These are phyloP conservation scores for Starmera dryadoides DNA, from an alignment of 805 yeast genomes.

Conservation along the genomic window DNA sequence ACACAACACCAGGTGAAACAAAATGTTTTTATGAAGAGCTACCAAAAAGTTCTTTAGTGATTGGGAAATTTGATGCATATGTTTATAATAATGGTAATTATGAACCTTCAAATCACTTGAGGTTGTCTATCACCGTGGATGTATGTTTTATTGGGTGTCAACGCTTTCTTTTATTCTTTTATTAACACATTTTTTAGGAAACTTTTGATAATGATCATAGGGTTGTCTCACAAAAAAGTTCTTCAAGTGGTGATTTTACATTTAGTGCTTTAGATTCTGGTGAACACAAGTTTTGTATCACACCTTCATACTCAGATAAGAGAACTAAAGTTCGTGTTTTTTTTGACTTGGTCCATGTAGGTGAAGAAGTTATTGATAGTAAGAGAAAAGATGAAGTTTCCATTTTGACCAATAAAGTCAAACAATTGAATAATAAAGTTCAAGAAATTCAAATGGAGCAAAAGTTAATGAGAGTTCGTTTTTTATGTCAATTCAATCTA, in stretches of 20 bases:
- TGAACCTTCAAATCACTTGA: slow-evolving; percentile 47
- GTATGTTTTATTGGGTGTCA: too few species aligned
- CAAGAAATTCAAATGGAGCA: slow-evolving; percentile 60
- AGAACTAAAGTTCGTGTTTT: slow-evolving; percentile 56
- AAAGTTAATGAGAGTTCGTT: slow-evolving; percentile 36
- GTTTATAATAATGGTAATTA: slow-evolving; percentile 43
- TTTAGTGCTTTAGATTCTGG: slow-evolving; percentile 82
- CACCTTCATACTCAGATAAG: slow-evolving; percentile 37
- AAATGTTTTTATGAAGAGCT: slow-evolving; percentile 83
- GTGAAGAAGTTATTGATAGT: slow-evolving; percentile 56
- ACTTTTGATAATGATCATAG: slow-evolving; percentile 78
- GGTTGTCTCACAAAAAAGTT: slow-evolving; percentile 61
- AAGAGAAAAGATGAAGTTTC: slow-evolving; percentile 47
- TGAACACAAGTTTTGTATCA: slow-evolving; percentile 78
- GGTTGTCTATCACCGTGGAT: slow-evolving; percentile 63
- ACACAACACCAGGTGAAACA: slow-evolving; percentile 65
- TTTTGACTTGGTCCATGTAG: slow-evolving; percentile 67
- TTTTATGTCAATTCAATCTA: too few species aligned
- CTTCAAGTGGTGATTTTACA: slow-evolving; percentile 59
- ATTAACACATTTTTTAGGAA: slow-evolving; percentile 35
- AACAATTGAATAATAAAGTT: slow-evolving; percentile 49
- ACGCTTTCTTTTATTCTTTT: slow-evolving; percentile 3
- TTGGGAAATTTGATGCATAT: slow-evolving; percentile 67
- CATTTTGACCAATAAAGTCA: slow-evolving; percentile 47
- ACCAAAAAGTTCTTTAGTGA: slow-evolving; percentile 69